A percentile compares a stretch with the other conserved stretches of the same genome.
These are phyloP conservation scores for Colletotrichum sp. DNA, from an alignment of 2,329 filamentous ascomycete species.

Conservation along the genomic window DNA sequence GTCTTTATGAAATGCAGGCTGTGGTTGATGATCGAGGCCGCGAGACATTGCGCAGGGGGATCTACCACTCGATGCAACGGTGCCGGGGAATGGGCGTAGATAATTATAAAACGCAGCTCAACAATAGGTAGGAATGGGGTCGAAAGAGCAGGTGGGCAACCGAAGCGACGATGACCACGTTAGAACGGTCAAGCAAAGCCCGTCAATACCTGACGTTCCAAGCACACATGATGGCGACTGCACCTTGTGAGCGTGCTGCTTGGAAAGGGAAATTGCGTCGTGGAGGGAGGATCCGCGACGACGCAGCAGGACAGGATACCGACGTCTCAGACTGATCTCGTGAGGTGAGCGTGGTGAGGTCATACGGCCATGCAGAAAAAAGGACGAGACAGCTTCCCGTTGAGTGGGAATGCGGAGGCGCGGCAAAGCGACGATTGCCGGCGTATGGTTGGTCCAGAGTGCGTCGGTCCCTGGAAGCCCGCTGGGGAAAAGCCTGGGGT, in stretches of 20 bases:
- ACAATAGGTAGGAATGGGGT: neutral
- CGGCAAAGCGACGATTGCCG: slow-evolving; percentile 18
- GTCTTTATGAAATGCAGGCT: neutral
- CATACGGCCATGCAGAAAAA: slow-evolving; percentile 7
- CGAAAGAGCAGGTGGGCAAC: neutral
- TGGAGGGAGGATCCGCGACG: neutral
- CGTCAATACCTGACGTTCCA: neutral
- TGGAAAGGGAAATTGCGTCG: neutral
- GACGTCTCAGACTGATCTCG: slow-evolving; percentile 21
- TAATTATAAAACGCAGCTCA: neutral
- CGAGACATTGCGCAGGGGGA: slow-evolving; percentile 4
- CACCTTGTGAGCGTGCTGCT: neutral
- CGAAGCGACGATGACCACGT: slow-evolving; percentile 1
- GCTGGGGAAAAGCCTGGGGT: neutral
- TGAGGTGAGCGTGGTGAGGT: slow-evolving; percentile 21
- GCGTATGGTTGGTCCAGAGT: slow-evolving; percentile 11
- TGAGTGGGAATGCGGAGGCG: slow-evolving; percentile 15
- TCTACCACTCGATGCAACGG: neutral
- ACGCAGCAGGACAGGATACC: slow-evolving; percentile 7
- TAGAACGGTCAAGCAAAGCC: neutral
- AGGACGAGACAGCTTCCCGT: neutral
- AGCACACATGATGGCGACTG: slow-evolving; percentile 16
- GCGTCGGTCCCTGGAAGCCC: slow-evolving; percentile 1
- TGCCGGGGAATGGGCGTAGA: neutral
- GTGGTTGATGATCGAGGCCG: neutral